Conservation (phyloP, 169 alveolate species). For the Condylostoma magnum region DNA sequence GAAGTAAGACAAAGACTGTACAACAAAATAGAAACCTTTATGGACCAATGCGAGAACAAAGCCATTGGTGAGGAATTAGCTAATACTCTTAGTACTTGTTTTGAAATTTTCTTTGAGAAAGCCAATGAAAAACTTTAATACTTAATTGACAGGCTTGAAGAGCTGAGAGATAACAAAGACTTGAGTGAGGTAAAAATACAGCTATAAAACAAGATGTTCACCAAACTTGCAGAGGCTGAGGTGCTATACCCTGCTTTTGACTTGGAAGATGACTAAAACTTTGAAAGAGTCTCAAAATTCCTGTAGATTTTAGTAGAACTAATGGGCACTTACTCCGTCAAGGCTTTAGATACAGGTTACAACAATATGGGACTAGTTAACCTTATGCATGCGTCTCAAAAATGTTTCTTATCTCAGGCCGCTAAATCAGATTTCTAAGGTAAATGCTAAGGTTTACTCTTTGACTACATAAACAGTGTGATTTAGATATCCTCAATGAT, state of each 20-base stretch:
- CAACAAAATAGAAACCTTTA: neutral
- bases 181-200: neutral
- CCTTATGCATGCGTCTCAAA: neutral
- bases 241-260: neutral
- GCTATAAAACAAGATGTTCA: neutral
- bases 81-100: neutral
- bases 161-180: neutral
- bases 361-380: neutral
- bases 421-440: neutral
- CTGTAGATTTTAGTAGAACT: too few species aligned
- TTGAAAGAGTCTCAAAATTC: too few species aligned
- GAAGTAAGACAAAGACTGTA: neutral
- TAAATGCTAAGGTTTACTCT: neutral
- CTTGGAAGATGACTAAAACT: neutral
- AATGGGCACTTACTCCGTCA: too few species aligned
- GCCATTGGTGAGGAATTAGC: neutral
- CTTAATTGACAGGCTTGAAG: neutral
- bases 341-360: too few species aligned
- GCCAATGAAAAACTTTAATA: neutral
- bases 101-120: neutral
- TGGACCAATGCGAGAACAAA: neutral
- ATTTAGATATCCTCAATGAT: neutral
- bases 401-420: neutral
- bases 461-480: neutral
- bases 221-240: neutral